A percentile compares a stretch with the other conserved stretches of the same genome.
Evolutionary conservation across 192 early-diverging fungal genomes (phyloP).

Genomic region (Mortierella hygrophila): DNA sequence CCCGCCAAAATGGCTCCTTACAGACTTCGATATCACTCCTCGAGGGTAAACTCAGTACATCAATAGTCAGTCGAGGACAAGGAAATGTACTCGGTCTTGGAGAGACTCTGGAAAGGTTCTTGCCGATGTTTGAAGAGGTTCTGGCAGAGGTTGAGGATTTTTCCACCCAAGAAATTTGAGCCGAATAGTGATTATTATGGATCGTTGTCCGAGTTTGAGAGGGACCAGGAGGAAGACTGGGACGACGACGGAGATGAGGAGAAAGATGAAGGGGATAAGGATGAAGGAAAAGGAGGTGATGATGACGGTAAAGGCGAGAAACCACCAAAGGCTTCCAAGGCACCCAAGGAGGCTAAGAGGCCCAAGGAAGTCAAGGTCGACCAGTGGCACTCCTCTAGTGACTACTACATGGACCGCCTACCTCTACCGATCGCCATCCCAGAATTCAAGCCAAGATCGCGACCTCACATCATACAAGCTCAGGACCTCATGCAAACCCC

Average conservation of each 20-base stretch:
- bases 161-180: neutral
- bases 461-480: slow-evolving; percentile 19
- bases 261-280: neutral
- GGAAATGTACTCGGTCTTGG: slow-evolving; percentile 65
- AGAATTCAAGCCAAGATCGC: slow-evolving; percentile 18
- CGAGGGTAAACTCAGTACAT: slow-evolving; percentile 72
- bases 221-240: neutral
- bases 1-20: slow-evolving; percentile 77
- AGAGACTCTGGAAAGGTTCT: slow-evolving; percentile 63
- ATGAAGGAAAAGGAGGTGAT: neutral
- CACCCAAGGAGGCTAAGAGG: neutral
- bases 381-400: neutral
- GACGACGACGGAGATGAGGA: slow-evolving; percentile 15
- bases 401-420: slow-evolving; percentile 41
- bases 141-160: slow-evolving; percentile 18
- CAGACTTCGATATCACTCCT: slow-evolving; percentile 67
- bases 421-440: slow-evolving; percentile 16
- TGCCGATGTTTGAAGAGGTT: slow-evolving; percentile 76
- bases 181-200: slow-evolving; percentile 22
- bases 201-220: neutral
- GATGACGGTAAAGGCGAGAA: neutral
- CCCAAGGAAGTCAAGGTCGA: neutral
- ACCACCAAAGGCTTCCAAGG: neutral
- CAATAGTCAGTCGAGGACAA: slow-evolving; percentile 71
- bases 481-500: slow-evolving; percentile 39